Conservation (phyloP, 208 protist species). For the Wallacemonas rigidus region DNA sequence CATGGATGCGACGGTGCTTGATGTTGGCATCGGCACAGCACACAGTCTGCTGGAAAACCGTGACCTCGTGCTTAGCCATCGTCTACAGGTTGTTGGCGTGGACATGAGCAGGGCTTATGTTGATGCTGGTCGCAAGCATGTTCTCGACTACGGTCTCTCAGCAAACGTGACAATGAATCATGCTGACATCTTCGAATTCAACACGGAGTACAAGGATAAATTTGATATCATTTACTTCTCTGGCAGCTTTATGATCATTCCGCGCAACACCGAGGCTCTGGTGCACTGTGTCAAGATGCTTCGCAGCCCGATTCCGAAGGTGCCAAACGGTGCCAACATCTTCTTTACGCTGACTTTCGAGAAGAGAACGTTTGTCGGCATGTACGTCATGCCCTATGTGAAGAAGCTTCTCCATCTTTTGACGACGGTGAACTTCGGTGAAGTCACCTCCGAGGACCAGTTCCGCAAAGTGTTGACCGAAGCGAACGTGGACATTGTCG, state of each 20-base stretch:
- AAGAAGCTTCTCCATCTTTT: conserved; percentile 58
- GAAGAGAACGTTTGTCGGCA: conserved; percentile 52
- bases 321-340: conserved; percentile 47
- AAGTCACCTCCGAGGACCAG: conserved; percentile 81
- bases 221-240: conserved; percentile 85
- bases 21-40: conserved; percentile 78
- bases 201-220: conserved; percentile 37
- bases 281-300: conserved; percentile 68
- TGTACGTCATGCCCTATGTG: conserved; percentile 53
- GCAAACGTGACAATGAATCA: conserved; percentile 52
- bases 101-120: conserved; percentile 78
- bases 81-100: conserved; percentile 63
- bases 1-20: conserved; percentile 55
- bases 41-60: conserved; percentile 78
- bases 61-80: conserved; percentile 76
- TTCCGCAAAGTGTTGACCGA: conserved; percentile 50
- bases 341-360: conserved; percentile 88
- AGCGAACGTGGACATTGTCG: conserved; percentile 59
- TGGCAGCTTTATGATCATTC: conserved; percentile 82
- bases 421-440: conserved; percentile 84
- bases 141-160: conserved; percentile 23
- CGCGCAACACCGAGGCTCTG: conserved; percentile 52
- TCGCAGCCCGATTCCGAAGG: conserved; percentile 42
- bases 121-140: conserved; percentile 25
- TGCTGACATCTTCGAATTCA: conserved; percentile 71